Evolutionary conservation across 768 basidiomycete genomes (phyloP).

Genomic region (Agaricus sinodeliciosus): DNA sequence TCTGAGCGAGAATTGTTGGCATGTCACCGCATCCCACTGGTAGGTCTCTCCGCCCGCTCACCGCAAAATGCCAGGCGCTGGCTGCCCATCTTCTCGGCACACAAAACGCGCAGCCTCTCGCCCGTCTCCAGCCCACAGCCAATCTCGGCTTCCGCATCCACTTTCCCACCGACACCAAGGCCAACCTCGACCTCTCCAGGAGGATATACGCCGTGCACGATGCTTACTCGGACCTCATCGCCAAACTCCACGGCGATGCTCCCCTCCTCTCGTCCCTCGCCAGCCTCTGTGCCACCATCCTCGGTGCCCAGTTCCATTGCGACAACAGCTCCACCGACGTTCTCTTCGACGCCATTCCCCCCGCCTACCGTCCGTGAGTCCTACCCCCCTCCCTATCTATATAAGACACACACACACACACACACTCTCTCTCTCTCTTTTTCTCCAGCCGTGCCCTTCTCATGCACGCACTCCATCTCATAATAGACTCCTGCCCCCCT

Average conservation of each 20-base stretch:
- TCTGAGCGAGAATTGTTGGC: too few relatives aligned
- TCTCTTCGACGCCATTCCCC: slow-evolving; percentile 47
- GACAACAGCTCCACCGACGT: slow-evolving; percentile 23
- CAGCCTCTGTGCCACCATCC: slow-evolving; percentile 13
- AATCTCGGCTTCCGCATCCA: slow-evolving; percentile 24
- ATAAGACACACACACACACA: not conserved
- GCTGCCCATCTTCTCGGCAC: slow-evolving; percentile 14
- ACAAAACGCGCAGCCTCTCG: too few relatives aligned
- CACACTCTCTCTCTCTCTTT: not conserved
- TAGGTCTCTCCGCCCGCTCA: slow-evolving; percentile 42
- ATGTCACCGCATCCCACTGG: too few relatives aligned
- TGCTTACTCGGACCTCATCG: slow-evolving; percentile 44
- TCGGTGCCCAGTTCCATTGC: slow-evolving; percentile 13
- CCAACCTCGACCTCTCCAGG: slow-evolving; percentile 31
- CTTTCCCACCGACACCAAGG: slow-evolving; percentile 23
- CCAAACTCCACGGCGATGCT: slow-evolving; percentile 17
- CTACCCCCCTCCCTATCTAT: not conserved
- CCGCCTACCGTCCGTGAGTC: slow-evolving; percentile 43
- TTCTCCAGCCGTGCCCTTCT: not conserved
- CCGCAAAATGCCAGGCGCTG: slow-evolving; percentile 36
- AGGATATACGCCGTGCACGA: slow-evolving; percentile 49
- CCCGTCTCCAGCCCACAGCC: slow-evolving; percentile 19
- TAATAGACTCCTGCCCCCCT: slow-evolving; percentile 36
- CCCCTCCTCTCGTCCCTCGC: slow-evolving; percentile 16
- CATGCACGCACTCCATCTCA: slow-evolving; percentile 41